Evolutionary conservation across 139 green algal species (phyloP).

Genomic region (Haematococcus lacustris): DNA sequence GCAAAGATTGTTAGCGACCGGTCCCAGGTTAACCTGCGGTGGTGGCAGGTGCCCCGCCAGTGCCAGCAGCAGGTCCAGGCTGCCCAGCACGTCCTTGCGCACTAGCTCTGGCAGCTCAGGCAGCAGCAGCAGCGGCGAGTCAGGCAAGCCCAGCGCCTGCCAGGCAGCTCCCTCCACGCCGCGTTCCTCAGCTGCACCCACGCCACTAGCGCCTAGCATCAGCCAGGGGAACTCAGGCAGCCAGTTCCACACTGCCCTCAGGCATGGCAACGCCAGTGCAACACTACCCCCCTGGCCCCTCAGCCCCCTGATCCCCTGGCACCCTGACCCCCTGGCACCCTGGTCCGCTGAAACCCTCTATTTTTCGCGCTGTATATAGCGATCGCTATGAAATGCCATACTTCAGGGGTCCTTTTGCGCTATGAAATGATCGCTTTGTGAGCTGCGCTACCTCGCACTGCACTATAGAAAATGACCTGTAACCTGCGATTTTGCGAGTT

Average conservation of each 20-base stretch:
- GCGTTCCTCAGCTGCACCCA: constrained; percentile 4
- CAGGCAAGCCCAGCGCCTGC: neutral
- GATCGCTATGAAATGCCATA: too few species aligned
- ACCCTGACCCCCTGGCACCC: neutral
- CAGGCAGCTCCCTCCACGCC: neutral
- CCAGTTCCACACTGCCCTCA: neutral
- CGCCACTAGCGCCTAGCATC: neutral
- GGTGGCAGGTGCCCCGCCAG: constrained; percentile 14
- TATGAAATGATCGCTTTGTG: too few species aligned
- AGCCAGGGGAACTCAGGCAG: neutral
- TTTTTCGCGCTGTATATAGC: too few species aligned
- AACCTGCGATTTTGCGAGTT: too few species aligned
- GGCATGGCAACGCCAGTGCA: neutral
- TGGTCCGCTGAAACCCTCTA: neutral
- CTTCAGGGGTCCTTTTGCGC: too few species aligned
- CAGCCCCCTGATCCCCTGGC: neutral
- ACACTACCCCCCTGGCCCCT: neutral
- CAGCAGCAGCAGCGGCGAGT: constrained; percentile 5
- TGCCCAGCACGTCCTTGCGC: constrained; percentile 2
- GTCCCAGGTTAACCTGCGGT: neutral
- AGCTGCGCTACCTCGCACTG: too few species aligned
- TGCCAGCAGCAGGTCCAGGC: constrained; percentile 23
- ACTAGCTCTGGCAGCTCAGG: constrained; percentile 4
- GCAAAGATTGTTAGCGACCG: neutral
- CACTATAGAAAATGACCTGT: too few species aligned